A percentile compares a stretch with the other conserved stretches of the same genome.
Evolutionary conservation across 495 filamentous ascomycete genomes (phyloP).

Genomic region (Evansstolkia leycettana): DNA sequence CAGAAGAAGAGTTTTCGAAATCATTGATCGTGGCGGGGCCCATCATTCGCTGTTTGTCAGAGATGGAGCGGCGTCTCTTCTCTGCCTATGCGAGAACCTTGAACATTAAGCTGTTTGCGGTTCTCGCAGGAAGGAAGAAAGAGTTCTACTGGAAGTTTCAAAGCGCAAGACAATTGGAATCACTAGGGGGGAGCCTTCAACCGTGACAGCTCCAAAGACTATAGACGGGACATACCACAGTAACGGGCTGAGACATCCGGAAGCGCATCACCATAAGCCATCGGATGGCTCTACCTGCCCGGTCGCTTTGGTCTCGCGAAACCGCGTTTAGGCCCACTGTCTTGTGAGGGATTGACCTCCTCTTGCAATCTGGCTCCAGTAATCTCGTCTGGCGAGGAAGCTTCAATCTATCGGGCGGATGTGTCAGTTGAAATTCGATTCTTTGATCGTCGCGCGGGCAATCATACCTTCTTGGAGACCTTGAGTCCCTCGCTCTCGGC

Average conservation of each 20-base stretch:
- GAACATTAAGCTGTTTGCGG: no score
- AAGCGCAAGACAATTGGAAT: no score
- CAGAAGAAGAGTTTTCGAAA: constrained; percentile 68
- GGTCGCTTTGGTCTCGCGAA: constrained; percentile 90
- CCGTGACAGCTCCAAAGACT: no score
- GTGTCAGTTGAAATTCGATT: neutral
- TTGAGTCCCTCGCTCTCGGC: constrained; percentile 60
- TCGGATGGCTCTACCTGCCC: constrained; percentile 34
- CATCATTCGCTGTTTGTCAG: no score
- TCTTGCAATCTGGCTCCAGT: constrained; percentile 55
- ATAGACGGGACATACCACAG: no score
- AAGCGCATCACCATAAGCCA: no score
- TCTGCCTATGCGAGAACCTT: no score
- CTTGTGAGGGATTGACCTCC: constrained; percentile 63
- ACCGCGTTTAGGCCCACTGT: constrained; percentile 46
- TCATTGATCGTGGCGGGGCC: constrained; percentile 32
- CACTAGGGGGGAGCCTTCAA: no score
- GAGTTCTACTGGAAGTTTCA: no score
- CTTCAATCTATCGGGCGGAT: constrained; percentile 40
- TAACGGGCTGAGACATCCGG: no score
- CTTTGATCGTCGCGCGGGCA: neutral
- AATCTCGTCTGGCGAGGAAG: constrained; percentile 64
- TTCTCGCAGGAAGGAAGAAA: no score
- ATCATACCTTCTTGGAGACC: constrained; percentile 58
- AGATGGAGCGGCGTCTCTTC: neutral